phyloP scores from a whole-genome alignment of 2,329 filamentous ascomycete species.

The Rutstroemia sp. region DNA sequence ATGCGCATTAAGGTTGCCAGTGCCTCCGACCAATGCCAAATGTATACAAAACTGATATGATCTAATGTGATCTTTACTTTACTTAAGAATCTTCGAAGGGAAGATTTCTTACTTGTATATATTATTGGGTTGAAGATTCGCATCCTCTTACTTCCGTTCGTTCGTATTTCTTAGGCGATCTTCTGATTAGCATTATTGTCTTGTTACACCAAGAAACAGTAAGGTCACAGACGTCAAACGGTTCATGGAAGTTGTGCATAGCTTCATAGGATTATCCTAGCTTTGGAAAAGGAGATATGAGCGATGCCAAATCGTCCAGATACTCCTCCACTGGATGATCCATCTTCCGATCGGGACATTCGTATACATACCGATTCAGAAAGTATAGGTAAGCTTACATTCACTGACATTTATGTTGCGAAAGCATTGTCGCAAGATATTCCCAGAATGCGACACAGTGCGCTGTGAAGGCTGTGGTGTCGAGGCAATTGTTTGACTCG shows the following conservation, averaged over 20 bases:
- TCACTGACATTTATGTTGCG: neutral
- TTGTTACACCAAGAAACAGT: constrained; percentile 3
- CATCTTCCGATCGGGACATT: constrained; percentile 10
- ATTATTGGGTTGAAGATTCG: neutral
- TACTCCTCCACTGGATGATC: constrained; percentile 8
- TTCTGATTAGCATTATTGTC: neutral
- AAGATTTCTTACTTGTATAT: neutral
- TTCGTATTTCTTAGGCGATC: no score
- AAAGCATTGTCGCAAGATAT: neutral
- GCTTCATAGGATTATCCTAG: constrained; percentile 8
- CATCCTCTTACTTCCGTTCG: neutral
- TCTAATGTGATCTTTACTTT: neutral
- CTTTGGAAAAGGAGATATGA: constrained; percentile 16
- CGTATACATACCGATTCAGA: constrained; percentile 14
- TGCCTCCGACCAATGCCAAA: no score
- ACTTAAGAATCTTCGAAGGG: neutral
- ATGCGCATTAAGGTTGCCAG: neutral
- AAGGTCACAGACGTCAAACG: neutral
- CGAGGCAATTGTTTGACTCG: neutral
- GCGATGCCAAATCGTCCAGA: constrained; percentile 17
- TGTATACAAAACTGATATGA: neutral
- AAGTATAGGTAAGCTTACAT: constrained; percentile 13
- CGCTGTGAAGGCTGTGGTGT: no score
- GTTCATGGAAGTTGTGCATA: constrained; percentile 6
- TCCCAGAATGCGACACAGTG: no score